Conservation (phyloP, 2,329 filamentous ascomycete genomes). For the Coniochaeta pulveracea region DNA sequence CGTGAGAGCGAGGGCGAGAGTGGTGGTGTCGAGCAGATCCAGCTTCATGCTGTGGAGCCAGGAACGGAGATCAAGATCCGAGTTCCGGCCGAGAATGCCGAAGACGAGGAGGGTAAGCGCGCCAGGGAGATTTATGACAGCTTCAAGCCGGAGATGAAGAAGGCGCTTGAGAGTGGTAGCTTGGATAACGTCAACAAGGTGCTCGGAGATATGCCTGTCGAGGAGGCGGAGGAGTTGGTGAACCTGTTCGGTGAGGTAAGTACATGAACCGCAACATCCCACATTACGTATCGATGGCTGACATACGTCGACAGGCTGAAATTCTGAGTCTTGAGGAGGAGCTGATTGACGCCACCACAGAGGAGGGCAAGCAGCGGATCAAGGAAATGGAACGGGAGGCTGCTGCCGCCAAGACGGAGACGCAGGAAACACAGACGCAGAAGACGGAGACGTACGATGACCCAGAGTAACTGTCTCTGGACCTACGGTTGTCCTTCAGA, state of each 20-base stretch:
- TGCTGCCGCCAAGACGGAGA: slow-evolving; percentile 7
- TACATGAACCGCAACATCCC: neutral
- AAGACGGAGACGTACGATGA: too few relatives aligned
- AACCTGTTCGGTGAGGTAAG: slow-evolving; percentile 57
- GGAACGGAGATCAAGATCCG: slow-evolving; percentile 83
- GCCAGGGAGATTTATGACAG: slow-evolving; percentile 69
- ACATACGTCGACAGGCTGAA: slow-evolving; percentile 43
- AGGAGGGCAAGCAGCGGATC: slow-evolving; percentile 67
- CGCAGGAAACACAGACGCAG: too few relatives aligned
- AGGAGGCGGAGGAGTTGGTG: slow-evolving; percentile 73
- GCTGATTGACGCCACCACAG: slow-evolving; percentile 89
- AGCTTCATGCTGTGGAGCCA: slow-evolving; percentile 91
- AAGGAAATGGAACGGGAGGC: slow-evolving; percentile 53
- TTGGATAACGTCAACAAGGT: slow-evolving; percentile 84
- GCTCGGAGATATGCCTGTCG: slow-evolving; percentile 72
- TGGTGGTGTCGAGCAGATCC: slow-evolving; percentile 83
- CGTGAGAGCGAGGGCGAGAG: slow-evolving; percentile 35
- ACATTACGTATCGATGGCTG: neutral
- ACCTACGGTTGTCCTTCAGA: too few relatives aligned
- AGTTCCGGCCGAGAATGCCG: slow-evolving; percentile 59
- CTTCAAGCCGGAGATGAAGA: slow-evolving; percentile 71
- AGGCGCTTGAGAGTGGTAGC: slow-evolving; percentile 77
- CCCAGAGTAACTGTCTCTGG: too few relatives aligned
- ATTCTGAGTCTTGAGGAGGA: slow-evolving; percentile 87
- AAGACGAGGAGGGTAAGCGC: slow-evolving; percentile 51